Percentiles rank a stretch among this genome's conserved stretches.
Conservation (phyloP, 2,329 filamentous ascomycete genomes). For the Botrytis paeoniae region DNA sequence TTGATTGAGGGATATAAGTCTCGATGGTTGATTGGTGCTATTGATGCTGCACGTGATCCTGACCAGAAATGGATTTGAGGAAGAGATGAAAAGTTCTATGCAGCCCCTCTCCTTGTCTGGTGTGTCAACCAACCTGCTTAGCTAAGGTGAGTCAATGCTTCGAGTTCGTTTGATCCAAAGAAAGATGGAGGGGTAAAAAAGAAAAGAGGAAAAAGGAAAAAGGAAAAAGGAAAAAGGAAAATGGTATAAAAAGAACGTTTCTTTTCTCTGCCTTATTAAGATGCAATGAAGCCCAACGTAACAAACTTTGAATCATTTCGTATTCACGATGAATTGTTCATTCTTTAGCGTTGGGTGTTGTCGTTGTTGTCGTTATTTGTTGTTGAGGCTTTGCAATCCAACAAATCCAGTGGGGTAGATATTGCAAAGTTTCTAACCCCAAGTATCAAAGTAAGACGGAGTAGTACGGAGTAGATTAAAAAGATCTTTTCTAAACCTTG, state of each 20-base stretch:
- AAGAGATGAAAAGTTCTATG: not conserved
- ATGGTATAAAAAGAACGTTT: not conserved
- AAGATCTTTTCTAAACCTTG: not conserved
- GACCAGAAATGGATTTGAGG: not conserved
- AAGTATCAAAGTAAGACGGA: not conserved
- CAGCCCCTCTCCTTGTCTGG: not conserved
- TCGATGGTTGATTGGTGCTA: not conserved
- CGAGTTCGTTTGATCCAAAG: not conserved
- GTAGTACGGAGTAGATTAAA: not conserved
- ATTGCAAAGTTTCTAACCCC: not conserved
- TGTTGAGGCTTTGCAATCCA: constrained; percentile 3
- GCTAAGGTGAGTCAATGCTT: not conserved
- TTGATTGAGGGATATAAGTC: not conserved
- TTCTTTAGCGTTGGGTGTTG: not conserved
- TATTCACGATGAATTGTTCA: constrained; percentile 10
- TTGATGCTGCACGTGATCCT: not conserved
- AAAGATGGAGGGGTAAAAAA: not conserved
- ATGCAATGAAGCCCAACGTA: constrained; percentile 10
- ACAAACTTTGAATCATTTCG: not conserved
- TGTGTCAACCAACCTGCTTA: not conserved
- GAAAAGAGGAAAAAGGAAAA: not conserved
- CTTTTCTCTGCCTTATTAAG: not conserved
- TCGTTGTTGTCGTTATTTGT: not conserved
- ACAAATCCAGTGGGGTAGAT: constrained; percentile 4
- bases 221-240: not conserved